phyloP scores from a whole-genome alignment of 495 filamentous ascomycete genomes.

The Penicillium lividum region DNA sequence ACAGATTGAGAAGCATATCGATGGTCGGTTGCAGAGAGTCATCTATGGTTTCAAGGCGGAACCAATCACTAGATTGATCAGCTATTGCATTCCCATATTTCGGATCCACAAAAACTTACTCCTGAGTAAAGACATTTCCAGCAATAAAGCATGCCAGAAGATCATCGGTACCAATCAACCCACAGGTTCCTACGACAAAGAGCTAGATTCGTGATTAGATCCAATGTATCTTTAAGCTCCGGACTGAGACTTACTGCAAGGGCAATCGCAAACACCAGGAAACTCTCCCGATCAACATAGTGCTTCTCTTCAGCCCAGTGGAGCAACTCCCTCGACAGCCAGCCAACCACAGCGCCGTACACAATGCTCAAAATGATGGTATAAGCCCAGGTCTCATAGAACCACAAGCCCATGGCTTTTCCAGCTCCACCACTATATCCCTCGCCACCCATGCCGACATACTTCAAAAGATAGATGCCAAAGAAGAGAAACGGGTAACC shows the following conservation, averaged over 20 bases:
- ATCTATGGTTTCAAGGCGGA: slow-evolving; percentile 82
- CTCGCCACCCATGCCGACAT: slow-evolving; percentile 58
- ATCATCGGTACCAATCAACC: slow-evolving; percentile 89
- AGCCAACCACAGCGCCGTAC: slow-evolving; percentile 78
- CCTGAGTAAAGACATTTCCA: slow-evolving; percentile 87
- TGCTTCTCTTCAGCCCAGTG: slow-evolving; percentile 81
- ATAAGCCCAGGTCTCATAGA: slow-evolving; percentile 85
- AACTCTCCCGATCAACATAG: slow-evolving; percentile 88
- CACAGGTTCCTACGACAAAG: slow-evolving; percentile 84
- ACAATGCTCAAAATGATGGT: slow-evolving; percentile 75
- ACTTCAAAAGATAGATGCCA: slow-evolving; percentile 80
- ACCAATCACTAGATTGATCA: slow-evolving; percentile 68
- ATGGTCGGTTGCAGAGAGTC: slow-evolving; percentile 90
- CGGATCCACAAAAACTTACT: slow-evolving; percentile 41
- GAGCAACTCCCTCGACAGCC: slow-evolving; percentile 76
- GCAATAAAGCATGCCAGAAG: slow-evolving; percentile 93
- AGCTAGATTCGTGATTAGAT: slow-evolving; percentile 41
- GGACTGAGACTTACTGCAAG: slow-evolving; percentile 61
- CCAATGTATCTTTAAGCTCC: neutral
- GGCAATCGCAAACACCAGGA: slow-evolving; percentile 85
- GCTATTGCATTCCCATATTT: neutral
- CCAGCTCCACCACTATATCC: slow-evolving; percentile 58
- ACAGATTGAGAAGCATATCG: slow-evolving; percentile 81
- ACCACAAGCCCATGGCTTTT: slow-evolving; percentile 78
- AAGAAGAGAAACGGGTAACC: slow-evolving; percentile 91